Evolutionary conservation across 2,329 filamentous ascomycete genomes (phyloP).

Genomic region (Fusarium buxicola): DNA sequence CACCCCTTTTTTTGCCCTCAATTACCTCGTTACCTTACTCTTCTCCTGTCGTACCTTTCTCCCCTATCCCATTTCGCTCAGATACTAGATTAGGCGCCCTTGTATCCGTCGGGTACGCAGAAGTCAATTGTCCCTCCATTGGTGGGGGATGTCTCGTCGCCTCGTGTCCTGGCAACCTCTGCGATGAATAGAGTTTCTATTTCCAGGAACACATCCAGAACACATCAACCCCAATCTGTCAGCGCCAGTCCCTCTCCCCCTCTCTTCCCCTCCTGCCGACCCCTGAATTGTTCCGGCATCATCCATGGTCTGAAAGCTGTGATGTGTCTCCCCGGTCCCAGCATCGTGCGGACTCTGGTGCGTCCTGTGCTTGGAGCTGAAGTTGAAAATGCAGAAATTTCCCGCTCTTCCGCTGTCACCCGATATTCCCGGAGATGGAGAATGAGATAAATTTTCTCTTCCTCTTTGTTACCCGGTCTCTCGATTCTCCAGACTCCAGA

Average conservation of each 20-base stretch:
- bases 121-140: slow-evolving; percentile 4
- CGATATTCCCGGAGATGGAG: slow-evolving; percentile 10
- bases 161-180: slow-evolving; percentile 15
- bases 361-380: slow-evolving; percentile 24
- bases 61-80: slow-evolving; percentile 24
- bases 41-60: slow-evolving; percentile 16
- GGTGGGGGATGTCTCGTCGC: slow-evolving; percentile 24
- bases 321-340: slow-evolving; percentile 23
- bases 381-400: slow-evolving; percentile 9
- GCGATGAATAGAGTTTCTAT: slow-evolving; percentile 19
- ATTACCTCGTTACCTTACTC: slow-evolving; percentile 8
- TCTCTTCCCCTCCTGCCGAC: slow-evolving; percentile 18
- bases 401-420: slow-evolving; percentile 16
- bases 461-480: slow-evolving; percentile 1
- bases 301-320: slow-evolving; percentile 25
- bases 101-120: slow-evolving; percentile 3
- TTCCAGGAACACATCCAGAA: neutral
- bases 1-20: slow-evolving; percentile 10
- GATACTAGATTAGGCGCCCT: slow-evolving; percentile 4
- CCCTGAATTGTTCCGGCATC: slow-evolving; percentile 19
- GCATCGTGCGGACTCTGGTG: slow-evolving; percentile 12
- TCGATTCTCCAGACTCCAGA: slow-evolving; percentile 23
- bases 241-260: slow-evolving; percentile 4
- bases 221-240: slow-evolving; percentile 15
- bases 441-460: slow-evolving; percentile 2